Base-by-base conservation (phyloP, 2,329 filamentous ascomycete species). In the Exophiala oligosperma region DNA sequence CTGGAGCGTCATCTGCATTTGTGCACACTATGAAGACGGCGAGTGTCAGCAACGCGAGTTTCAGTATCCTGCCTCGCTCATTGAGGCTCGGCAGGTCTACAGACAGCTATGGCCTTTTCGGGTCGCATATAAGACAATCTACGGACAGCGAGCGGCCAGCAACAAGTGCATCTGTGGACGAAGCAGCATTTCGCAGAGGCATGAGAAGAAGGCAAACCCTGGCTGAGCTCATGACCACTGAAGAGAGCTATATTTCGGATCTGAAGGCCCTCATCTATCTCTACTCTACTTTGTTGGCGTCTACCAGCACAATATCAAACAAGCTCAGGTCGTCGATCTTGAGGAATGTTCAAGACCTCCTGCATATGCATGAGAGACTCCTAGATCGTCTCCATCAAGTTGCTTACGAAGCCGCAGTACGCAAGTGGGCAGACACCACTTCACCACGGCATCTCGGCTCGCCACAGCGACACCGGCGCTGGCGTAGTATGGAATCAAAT, bases 181-280 rank as follows among this genome's bases (percentile, higher is more conserved):
- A 87, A 57, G 85, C 81, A 29, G 86, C 89, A n/a, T 82, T 83
- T 43, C 83, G 86, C 64, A 84, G 92, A 53, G 84, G 91, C 1
- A 74, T 89, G 21, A 89, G 92, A 68, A 84, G 94, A 60, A 85
- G 91, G 12, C 86, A 87, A 61, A 86, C 96, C 40, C 75, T 97
- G 37, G 90, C 94, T 69, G 94, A 97, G 74, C 78, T 97, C 51
- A 85, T 97, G 60, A 83, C 77, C 56, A 96, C 92, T 0, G 94
- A 97, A 72, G 89, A 94, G 70, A 85, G 88, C 68, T 97, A 97
- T 71, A 87, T 97, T 66, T 85, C 87, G 14, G 93, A 96, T 68
- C 74, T 97, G 57, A 91, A 91, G 67, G 91, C 94, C 64, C 78
- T 97, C 59, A 88, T 89, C 71, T 92, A 95, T 74, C 83, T 90